Conservation (phyloP, 768 basidiomycete species). For the Lactarius tabidus region DNA sequence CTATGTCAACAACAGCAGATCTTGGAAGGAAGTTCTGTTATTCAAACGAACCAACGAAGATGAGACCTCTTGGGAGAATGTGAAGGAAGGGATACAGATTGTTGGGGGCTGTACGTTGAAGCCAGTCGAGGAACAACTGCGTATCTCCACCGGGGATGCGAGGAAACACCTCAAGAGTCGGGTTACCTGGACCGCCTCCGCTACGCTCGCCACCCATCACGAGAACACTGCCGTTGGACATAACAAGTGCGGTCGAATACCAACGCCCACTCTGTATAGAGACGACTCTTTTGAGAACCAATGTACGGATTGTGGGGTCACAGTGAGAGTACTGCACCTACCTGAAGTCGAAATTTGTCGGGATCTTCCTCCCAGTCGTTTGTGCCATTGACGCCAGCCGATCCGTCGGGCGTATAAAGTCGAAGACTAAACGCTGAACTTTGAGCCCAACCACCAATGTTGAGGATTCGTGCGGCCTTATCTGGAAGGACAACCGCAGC, state of each 20-base stretch:
- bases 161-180: slow-evolving; percentile 69
- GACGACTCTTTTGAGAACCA: not conserved
- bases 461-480: slow-evolving; percentile 60
- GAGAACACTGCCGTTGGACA: slow-evolving; percentile 70
- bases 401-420: slow-evolving; percentile 70
- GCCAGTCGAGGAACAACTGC: slow-evolving; percentile 55
- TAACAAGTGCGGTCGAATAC: slow-evolving; percentile 65
- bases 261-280: slow-evolving; percentile 52
- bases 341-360: slow-evolving; percentile 56
- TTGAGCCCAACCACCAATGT: slow-evolving; percentile 67
- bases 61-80: slow-evolving; percentile 60
- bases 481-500: slow-evolving; percentile 72
- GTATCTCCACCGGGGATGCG: slow-evolving; percentile 62
- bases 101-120: slow-evolving; percentile 69
- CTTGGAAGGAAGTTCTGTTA: not conserved
- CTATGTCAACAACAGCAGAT: not conserved
- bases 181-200: slow-evolving; percentile 58
- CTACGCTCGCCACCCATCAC: slow-evolving; percentile 76
- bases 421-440: slow-evolving; percentile 69
- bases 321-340: slow-evolving; percentile 27
- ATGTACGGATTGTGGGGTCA: not conserved
- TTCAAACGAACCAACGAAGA: slow-evolving; percentile 59
- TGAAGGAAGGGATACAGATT: slow-evolving; percentile 77
- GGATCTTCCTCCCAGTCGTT: slow-evolving; percentile 79
- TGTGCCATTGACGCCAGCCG: slow-evolving; percentile 62